Percentiles rank a stretch among this genome's conserved stretches.
These are phyloP conservation scores for Tylopilus balloui DNA, from an alignment of 768 basidiomycete genomes.

Conservation along the genomic window DNA sequence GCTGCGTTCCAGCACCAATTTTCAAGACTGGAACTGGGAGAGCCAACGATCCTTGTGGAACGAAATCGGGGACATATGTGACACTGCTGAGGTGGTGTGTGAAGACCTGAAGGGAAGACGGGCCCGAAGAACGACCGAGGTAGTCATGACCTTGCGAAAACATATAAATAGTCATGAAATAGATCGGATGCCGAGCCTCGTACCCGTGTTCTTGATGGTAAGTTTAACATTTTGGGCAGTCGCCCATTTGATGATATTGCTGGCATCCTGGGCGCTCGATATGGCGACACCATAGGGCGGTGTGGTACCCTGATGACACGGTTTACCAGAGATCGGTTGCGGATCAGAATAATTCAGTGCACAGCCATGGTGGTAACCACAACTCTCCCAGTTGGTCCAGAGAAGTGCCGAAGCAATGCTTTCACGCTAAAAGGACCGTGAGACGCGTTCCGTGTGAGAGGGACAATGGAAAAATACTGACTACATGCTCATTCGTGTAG, in stretches of 20 bases:
- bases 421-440: constrained; percentile 10
- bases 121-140: constrained; percentile 16
- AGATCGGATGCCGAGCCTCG: neutral
- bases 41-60: constrained; percentile 16
- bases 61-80: constrained; percentile 8
- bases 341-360: constrained; percentile 18
- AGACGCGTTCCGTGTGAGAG: neutral
- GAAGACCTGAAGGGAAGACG: constrained; percentile 16
- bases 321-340: constrained; percentile 7
- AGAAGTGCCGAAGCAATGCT: constrained; percentile 12
- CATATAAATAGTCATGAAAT: neutral
- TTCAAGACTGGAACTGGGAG: constrained; percentile 8
- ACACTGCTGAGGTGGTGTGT: constrained; percentile 13
- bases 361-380: constrained; percentile 13
- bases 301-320: constrained; percentile 12
- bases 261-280: constrained; percentile 15
- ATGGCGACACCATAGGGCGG: constrained; percentile 18
- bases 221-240: constrained; percentile 11
- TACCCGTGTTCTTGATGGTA: constrained; percentile 22
- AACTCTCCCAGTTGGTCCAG: constrained; percentile 21
- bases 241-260: constrained; percentile 16
- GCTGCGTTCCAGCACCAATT: constrained; percentile 15
- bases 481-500: constrained; percentile 10
- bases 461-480: neutral
- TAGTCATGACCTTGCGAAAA: constrained; percentile 5